phyloP scores from a whole-genome alignment of 768 basidiomycete species.

The Calocybe gangraenosa region DNA sequence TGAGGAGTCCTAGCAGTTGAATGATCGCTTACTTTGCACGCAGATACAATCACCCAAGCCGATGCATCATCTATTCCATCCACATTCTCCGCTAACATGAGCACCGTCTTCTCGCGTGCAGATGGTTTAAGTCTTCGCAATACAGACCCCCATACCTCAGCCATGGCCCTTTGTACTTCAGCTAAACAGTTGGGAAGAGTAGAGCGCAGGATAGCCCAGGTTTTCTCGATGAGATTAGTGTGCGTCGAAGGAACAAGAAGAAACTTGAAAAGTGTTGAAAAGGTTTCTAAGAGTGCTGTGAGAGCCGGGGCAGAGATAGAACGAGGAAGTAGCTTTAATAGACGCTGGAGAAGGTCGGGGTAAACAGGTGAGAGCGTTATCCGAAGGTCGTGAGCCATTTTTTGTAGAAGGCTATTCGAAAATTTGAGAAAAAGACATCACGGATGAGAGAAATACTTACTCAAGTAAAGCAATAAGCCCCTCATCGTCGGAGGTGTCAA shows the following conservation, averaged over 20 bases:
- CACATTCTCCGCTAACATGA: slow-evolving; percentile 47
- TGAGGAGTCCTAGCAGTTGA: not conserved
- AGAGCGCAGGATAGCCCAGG: slow-evolving; percentile 53
- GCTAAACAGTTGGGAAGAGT: slow-evolving; percentile 56
- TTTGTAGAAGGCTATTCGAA: slow-evolving; percentile 62
- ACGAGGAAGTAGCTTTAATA: slow-evolving; percentile 54
- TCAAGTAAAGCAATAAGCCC: slow-evolving; percentile 71
- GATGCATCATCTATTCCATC: slow-evolving; percentile 55
- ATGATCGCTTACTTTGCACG: slow-evolving; percentile 59
- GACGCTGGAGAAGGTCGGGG: slow-evolving; percentile 44
- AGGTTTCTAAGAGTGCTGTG: slow-evolving; percentile 60
- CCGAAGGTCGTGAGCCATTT: slow-evolving; percentile 77
- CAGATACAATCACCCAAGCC: slow-evolving; percentile 73
- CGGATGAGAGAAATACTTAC: slow-evolving; percentile 41
- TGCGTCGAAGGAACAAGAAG: slow-evolving; percentile 65
- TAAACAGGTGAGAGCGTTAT: slow-evolving; percentile 68
- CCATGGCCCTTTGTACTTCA: slow-evolving; percentile 72
- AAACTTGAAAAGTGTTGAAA: slow-evolving; percentile 68
- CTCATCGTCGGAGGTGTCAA: slow-evolving; percentile 65
- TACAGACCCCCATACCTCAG: slow-evolving; percentile 85
- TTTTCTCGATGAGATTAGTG: slow-evolving; percentile 47
- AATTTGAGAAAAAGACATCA: not conserved
- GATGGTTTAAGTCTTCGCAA: slow-evolving; percentile 67
- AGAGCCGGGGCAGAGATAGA: slow-evolving; percentile 58
- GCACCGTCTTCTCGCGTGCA: slow-evolving; percentile 51